Evolutionary conservation across 495 filamentous ascomycete genomes (phyloP), one percentile per base, ranked within the genome.

Genomic region (Hypoxylon intermedium): DNA sequence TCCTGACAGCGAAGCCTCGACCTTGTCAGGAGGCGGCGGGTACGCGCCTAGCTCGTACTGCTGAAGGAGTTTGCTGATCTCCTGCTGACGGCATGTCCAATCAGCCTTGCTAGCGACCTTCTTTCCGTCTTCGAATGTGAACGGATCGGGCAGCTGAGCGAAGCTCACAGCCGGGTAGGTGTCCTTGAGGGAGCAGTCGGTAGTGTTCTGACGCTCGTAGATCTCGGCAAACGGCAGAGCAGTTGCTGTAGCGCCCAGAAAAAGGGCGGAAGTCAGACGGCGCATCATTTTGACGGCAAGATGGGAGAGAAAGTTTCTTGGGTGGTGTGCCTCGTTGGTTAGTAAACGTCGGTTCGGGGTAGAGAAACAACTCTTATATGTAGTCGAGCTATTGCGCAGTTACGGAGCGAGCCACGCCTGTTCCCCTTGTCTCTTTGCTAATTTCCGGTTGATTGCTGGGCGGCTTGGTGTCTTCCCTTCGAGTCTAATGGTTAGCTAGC

Each of bases 61-160:
- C 61, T 82, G 78, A 30, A 85, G 53, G 48, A 80, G 75, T 61
- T 77, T 77, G 69, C 54, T 69, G 59, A 83, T 79, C 71, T 85
- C 79, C 40, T 74, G 67, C 52, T 74, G 68, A 21, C 79, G 79
- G 74, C 81, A 83, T 41, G 67, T 66, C 67, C 80, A 85, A 46
- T 80, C 75, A 12, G 68, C 76, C 65, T 78, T 72, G 51, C 73
- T 79, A 1, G 75, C 70, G 11, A 85, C 72, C 63, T 74, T 72
- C 7, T 33, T 57, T 24, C 80, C 81, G 58, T 70, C 69, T 19
- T 75, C 58, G 50, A 70, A 76, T 16, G 71, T 78, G 72, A 83
- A 85, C 6, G 81, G 82, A 65, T 83, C 77, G 0, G 81, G 81
- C 12, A 85, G 76, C 69, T 77, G 75, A 60, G 75, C 65, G 15